Percentiles rank a stretch among this genome's conserved stretches.
Evolutionary conservation across 139 green algal genomes (phyloP).

Genomic region (Closterium sp.): DNA sequence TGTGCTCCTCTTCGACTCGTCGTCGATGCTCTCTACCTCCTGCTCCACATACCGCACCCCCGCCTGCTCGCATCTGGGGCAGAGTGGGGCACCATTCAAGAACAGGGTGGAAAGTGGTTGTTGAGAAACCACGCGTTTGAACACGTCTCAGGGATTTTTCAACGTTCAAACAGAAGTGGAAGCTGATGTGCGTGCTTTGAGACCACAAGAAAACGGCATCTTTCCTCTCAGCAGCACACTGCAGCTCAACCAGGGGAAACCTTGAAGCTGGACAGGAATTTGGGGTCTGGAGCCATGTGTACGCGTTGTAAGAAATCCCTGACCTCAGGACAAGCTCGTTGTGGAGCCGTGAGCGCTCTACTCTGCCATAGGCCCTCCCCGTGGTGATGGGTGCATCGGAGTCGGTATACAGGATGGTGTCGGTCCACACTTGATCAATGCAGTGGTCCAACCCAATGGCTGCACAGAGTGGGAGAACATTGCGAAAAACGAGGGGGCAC

Average conservation of each 20-base stretch:
- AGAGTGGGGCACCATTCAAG: neutral
- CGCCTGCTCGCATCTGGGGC: conserved; percentile 42
- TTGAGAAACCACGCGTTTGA: too few species aligned
- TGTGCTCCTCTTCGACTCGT: too few species aligned
- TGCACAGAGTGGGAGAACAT: conserved; percentile 9
- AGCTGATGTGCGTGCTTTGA: too few species aligned
- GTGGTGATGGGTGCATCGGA: conserved; percentile 21
- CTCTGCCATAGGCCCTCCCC: conserved; percentile 46
- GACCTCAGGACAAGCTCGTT: conserved; percentile 47
- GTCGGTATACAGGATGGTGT: conserved; percentile 43
- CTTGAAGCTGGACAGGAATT: too few species aligned
- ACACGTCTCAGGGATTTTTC: too few species aligned
- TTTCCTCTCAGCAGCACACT: too few species aligned
- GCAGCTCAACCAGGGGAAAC: too few species aligned
- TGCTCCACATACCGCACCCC: conserved; percentile 64
- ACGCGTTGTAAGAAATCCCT: neutral
- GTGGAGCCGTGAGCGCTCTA: conserved; percentile 34
- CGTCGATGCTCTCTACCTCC: conserved; percentile 28
- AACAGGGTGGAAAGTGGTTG: neutral
- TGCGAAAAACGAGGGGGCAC: too few species aligned
- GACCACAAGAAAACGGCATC: too few species aligned
- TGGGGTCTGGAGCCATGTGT: neutral
- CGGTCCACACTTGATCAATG: conserved; percentile 36
- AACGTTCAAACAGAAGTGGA: too few species aligned
- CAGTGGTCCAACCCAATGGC: conserved; percentile 39